Percentiles rank a stretch among this genome's conserved stretches.
Conservation (phyloP, 495 filamentous ascomycete genomes). For the Xylaria acuta region DNA sequence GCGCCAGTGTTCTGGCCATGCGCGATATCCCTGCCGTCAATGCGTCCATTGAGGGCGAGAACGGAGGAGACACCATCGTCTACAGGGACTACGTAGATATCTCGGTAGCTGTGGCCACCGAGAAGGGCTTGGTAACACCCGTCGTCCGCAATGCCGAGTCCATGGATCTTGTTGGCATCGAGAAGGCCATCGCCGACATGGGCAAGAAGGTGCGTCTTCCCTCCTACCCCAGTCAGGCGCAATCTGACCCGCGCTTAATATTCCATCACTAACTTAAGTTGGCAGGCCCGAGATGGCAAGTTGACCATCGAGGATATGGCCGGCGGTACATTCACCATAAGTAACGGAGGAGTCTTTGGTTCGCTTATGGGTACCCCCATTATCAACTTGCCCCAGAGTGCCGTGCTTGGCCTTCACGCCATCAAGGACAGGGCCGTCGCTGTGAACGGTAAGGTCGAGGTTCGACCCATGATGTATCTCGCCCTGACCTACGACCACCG, state of each 20-base stretch:
- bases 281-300: constrained; percentile 89
- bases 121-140: constrained; percentile 96
- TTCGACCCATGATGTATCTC: constrained; percentile 98
- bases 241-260: background rate
- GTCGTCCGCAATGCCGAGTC: constrained; percentile 93
- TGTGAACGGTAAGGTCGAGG: constrained; percentile 89
- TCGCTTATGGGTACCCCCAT: constrained; percentile 97
- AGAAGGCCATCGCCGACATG: constrained; percentile 89
- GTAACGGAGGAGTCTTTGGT: constrained; percentile 79
- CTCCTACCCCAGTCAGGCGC: background rate
- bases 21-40: constrained; percentile 94
- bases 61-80: constrained; percentile 95
- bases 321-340: constrained; percentile 97
- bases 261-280: constrained; percentile 31
- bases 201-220: constrained; percentile 79
- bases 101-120: constrained; percentile 95
- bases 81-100: constrained; percentile 98
- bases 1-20: constrained; percentile 91
- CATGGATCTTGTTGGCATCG: constrained; percentile 86
- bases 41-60: constrained; percentile 94
- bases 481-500: constrained; percentile 98
- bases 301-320: constrained; percentile 99
- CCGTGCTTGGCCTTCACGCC: constrained; percentile 94
- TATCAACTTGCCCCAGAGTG: constrained; percentile 96
- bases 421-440: constrained; percentile 94